phyloP scores from a whole-genome alignment of 129 eudicot species.

The Oenanthe sinensis region DNA sequence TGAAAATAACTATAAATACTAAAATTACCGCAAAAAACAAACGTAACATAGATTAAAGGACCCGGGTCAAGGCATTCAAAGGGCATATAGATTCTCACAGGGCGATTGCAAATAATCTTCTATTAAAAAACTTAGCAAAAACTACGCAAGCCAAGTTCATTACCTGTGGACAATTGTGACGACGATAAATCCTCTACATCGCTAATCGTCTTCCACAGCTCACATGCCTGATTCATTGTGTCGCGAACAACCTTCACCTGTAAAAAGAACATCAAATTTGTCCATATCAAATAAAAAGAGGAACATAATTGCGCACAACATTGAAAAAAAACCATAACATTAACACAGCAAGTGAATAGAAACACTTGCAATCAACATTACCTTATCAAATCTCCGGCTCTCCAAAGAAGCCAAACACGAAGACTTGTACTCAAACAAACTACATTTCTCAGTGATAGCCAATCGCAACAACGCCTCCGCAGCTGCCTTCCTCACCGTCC shows the following conservation, averaged over 20 bases:
- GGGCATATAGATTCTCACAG: neutral
- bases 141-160: neutral
- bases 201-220: conserved; percentile 64
- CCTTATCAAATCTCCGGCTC: conserved; percentile 75
- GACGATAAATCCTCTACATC: conserved; percentile 34
- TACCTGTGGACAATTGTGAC: conserved; percentile 52
- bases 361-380: conserved; percentile 6
- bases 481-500: conserved; percentile 82
- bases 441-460: conserved; percentile 34
- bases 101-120: neutral
- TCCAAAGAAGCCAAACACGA: conserved; percentile 54
- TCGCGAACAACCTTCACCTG: conserved; percentile 89
- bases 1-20: neutral
- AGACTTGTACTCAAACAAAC: conserved; percentile 36
- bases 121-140: neutral
- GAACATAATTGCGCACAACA: neutral
- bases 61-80: neutral
- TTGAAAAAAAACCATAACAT: neutral
- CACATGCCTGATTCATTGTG: conserved; percentile 66
- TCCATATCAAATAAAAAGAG: neutral
- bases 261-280: neutral
- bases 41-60: neutral
- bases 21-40: neutral
- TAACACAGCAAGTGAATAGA: neutral
- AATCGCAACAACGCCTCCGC: conserved; percentile 61